Evolutionary conservation across 192 early-diverging fungal genomes (phyloP), one percentile per base, ranked within the genome.

Genomic region (Coemansia nantahalensis): DNA sequence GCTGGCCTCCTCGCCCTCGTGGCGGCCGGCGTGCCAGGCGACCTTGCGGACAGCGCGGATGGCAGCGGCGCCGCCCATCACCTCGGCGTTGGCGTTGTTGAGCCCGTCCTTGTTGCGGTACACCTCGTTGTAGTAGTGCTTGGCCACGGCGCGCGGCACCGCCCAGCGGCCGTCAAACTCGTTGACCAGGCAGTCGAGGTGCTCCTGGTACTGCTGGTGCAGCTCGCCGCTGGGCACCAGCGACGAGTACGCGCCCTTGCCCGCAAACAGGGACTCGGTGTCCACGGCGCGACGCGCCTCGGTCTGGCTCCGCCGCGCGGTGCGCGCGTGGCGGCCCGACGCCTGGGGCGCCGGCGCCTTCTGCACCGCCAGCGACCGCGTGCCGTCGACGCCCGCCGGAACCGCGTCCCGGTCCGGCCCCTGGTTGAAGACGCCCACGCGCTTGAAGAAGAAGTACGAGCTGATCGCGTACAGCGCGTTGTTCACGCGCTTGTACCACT

Each of bases 61-160:
- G 4, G 65, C 65, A n/a, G 51, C 65, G 2, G 65, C 65, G 8
- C 65, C 65, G 22, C 51, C 65, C 23, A 67, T 28, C 11, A 41
- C 49, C 28, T 67, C 46, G 14, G 56, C 51, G 13, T 45, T 49
- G 3, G 65, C 52, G 12, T 54, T 44, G 17, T 46, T 45, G 7
- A 67, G 41, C 8, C 59, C 52, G 41, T 40, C 34, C 12, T 55
- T 42, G 31, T 59, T 59, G 41, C 41, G 55, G 50, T 55, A 67
- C 4, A 67, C 42, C 36, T 58, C 47, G 8, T 39, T 44, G 48
- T 59, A 59, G 42, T 67, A 54, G 43, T 59, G 40, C 43, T 67
- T 47, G 47, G 65, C 65, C 9, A 52, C 51, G 8, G 47, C 34
- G 18, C 46, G 49, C 21, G 53, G 56, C 2, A 67, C 33, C 12